phyloP scores from a whole-genome alignment of 208 protist genomes.

The Tritrichomonas musculus region DNA sequence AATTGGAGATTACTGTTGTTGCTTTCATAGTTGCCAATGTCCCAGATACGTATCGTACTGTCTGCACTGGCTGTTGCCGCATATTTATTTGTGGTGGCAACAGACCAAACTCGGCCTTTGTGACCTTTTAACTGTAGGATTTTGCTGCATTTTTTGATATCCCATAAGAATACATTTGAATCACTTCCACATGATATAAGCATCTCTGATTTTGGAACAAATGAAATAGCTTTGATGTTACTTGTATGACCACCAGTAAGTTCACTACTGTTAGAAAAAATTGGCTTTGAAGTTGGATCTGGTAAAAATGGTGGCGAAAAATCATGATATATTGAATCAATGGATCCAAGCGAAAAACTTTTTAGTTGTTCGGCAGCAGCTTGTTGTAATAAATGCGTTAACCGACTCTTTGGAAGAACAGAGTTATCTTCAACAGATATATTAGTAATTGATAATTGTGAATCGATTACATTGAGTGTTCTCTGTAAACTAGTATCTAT shows the following conservation, averaged over 20 bases:
- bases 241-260: not conserved
- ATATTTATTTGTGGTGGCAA: not conserved
- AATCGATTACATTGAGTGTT: not conserved
- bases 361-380: not conserved
- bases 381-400: not conserved
- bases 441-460: not conserved
- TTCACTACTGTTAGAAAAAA: too few relatives aligned
- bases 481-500: not conserved
- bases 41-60: not conserved
- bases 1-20: not conserved
- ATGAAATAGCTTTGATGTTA: not conserved
- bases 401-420: not conserved
- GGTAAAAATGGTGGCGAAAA: not conserved
- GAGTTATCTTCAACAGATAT: not conserved
- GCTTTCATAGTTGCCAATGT: not conserved
- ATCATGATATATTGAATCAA: not conserved
- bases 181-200: not conserved
- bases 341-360: not conserved
- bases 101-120: slow-evolving; percentile 21
- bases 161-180: not conserved
- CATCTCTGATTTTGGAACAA: not conserved
- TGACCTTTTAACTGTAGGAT: not conserved
- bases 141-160: not conserved
- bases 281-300: too few relatives aligned
- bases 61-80: not conserved